Percentiles rank a stretch among this genome's conserved stretches.
phyloP scores from a whole-genome alignment of 1,284 basidiomycete species.

The Nidula niveotomentosa region DNA sequence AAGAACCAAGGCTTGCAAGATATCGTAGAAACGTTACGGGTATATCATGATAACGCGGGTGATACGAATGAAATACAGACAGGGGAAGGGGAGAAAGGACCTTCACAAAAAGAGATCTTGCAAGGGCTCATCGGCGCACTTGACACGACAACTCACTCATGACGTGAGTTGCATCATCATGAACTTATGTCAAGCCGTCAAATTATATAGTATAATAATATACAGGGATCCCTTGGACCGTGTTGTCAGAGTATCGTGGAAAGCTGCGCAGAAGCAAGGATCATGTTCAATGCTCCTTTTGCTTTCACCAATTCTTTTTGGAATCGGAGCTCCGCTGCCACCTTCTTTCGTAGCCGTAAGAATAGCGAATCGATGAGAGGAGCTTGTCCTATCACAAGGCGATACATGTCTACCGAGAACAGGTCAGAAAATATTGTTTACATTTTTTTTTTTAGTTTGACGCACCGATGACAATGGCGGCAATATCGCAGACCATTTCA shows the following conservation, averaged over 20 bases:
- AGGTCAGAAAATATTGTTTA: too few species aligned
- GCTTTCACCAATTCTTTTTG: constrained; percentile 86
- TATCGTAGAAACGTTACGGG: constrained; percentile 61
- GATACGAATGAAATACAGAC: constrained; percentile 37
- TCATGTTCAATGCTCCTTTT: constrained; percentile 92
- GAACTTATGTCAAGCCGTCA: too few species aligned
- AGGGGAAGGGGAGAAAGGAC: constrained; percentile 25
- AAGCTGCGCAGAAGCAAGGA: constrained; percentile 68
- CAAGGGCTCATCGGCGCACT: constrained; percentile 68
- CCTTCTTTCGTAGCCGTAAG: constrained; percentile 79
- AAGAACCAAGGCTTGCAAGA: constrained; percentile 67
- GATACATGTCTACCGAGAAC: constrained; percentile 79
- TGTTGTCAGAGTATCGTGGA: constrained; percentile 11
- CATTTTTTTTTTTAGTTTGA: too few species aligned
- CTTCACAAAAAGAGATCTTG: constrained; percentile 71
- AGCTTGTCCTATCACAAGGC: constrained; percentile 89
- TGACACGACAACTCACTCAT: constrained; percentile 20
- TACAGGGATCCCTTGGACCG: too few species aligned
- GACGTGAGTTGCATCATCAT: too few species aligned
- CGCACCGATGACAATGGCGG: constrained; percentile 84
- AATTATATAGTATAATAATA: too few species aligned
- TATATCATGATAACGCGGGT: constrained; percentile 75
- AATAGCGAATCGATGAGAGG: constrained; percentile 91
- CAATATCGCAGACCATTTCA: constrained; percentile 83
- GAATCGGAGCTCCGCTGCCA: constrained; percentile 86